These are phyloP conservation scores for Diaporthe vaccinii DNA, from an alignment of 2,329 filamentous ascomycete species.

Conservation along the genomic window DNA sequence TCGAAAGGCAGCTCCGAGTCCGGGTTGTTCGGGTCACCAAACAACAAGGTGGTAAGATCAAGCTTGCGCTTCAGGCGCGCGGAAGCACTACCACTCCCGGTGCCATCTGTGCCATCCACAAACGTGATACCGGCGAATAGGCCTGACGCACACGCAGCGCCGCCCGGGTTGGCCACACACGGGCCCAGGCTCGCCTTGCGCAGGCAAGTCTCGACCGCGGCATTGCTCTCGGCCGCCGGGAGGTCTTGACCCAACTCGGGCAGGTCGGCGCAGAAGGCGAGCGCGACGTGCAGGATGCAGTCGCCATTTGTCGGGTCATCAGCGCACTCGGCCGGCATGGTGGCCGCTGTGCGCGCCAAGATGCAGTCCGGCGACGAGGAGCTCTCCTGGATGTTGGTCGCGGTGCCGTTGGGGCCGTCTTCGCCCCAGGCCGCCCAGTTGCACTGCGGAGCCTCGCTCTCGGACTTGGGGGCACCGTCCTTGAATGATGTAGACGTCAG, in stretches of 20 bases:
- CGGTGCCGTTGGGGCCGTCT: neutral
- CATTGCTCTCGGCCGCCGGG: neutral
- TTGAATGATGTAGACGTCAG: neutral
- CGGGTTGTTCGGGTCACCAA: slow-evolving; percentile 7
- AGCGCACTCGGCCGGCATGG: neutral
- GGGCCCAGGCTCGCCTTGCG: neutral
- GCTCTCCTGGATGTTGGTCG: neutral
- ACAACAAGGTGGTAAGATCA: neutral
- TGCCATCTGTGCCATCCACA: neutral
- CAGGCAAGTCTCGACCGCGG: neutral
- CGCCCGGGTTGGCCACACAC: neutral
- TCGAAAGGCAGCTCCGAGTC: slow-evolving; percentile 4
- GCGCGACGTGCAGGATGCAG: neutral
- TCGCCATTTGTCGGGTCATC: neutral
- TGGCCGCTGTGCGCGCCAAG: neutral
- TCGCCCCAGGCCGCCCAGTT: slow-evolving; percentile 3
- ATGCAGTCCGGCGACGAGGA: neutral
- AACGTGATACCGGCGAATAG: neutral
- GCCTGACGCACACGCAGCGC: neutral
- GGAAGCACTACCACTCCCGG: neutral
- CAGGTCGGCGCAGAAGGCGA: neutral
- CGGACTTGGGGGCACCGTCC: neutral
- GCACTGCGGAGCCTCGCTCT: slow-evolving; percentile 2
- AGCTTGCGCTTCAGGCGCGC: neutral
- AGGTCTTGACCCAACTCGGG: neutral